These are phyloP conservation scores for Daldinia bambusicola DNA, from an alignment of 495 filamentous ascomycete species.

Conservation along the genomic window DNA sequence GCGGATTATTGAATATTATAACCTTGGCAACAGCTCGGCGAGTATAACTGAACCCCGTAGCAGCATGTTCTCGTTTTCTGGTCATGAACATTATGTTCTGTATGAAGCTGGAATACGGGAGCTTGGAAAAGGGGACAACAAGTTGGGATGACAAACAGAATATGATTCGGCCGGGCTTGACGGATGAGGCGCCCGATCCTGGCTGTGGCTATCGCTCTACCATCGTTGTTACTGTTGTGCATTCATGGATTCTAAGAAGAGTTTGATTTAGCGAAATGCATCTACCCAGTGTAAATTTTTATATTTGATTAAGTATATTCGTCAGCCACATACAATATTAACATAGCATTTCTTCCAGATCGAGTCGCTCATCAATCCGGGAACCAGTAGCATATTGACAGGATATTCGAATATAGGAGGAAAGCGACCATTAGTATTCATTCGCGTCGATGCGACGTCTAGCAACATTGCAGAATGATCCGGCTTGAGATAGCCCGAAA, in stretches of 20 bases:
- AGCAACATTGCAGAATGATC: constrained; percentile 5
- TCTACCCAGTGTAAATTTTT: constrained; percentile 23
- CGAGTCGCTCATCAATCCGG: neutral
- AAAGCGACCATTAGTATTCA: neutral
- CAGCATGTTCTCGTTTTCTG: constrained; percentile 24
- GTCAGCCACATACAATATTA: constrained; percentile 19
- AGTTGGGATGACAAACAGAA: constrained; percentile 43
- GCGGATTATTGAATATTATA: constrained; percentile 20
- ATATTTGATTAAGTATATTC: constrained; percentile 24
- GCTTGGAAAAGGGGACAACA: constrained; percentile 36
- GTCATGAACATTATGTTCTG: constrained; percentile 24
- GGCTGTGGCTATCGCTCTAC: constrained; percentile 28
- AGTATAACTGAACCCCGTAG: constrained; percentile 25
- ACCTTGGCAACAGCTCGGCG: constrained; percentile 22
- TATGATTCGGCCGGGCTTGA: constrained; percentile 48
- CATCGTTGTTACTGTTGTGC: constrained; percentile 25
- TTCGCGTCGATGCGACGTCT: constrained; percentile 3
- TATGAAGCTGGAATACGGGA: constrained; percentile 34
- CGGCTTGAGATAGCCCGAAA: constrained; percentile 16
- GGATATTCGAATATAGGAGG: neutral
- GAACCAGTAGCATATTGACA: neutral
- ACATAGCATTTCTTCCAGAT: constrained; percentile 10
- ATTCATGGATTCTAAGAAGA: constrained; percentile 27
- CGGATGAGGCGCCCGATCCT: constrained; percentile 41
- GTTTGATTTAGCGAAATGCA: constrained; percentile 38